Evolutionary conservation across 257 asterid genomes (phyloP).

Genomic region (Leonotis leonurus): DNA sequence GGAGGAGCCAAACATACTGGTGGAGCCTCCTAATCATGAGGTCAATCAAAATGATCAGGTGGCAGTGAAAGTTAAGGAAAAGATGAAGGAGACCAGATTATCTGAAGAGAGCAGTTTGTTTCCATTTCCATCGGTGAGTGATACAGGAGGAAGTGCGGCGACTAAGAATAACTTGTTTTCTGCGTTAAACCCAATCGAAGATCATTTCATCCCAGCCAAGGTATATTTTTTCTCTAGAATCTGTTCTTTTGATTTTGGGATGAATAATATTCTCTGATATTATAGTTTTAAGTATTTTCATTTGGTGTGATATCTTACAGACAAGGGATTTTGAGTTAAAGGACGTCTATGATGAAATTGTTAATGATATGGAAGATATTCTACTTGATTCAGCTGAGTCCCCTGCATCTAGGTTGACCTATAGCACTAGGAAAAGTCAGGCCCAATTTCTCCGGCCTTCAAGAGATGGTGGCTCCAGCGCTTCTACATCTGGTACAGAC

Average conservation of each 20-base stretch:
- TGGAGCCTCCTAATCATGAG: slow-evolving; percentile 25
- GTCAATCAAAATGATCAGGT: slow-evolving; percentile 18
- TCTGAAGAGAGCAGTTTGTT: slow-evolving; percentile 26
- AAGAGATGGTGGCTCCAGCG: slow-evolving; percentile 87
- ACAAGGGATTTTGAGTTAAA: slow-evolving; percentile 39
- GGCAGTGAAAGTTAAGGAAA: slow-evolving; percentile 29
- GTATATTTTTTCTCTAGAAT: slow-evolving; percentile 19
- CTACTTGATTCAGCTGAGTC: slow-evolving; percentile 68
- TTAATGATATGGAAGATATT: slow-evolving; percentile 93
- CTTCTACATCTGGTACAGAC: slow-evolving; percentile 80
- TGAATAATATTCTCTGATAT: neutral
- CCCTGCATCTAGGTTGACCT: slow-evolving; percentile 36
- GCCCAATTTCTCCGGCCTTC: slow-evolving; percentile 46
- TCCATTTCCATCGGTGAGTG: slow-evolving; percentile 24
- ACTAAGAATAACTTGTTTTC: slow-evolving; percentile 22
- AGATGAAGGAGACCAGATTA: slow-evolving; percentile 21
- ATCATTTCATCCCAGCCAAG: slow-evolving; percentile 52
- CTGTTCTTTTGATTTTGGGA: neutral
- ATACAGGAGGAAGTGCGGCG: slow-evolving; percentile 11
- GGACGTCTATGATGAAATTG: slow-evolving; percentile 65
- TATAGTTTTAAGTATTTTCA: neutral
- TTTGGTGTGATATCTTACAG: slow-evolving; percentile 39
- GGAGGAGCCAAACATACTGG: slow-evolving; percentile 14
- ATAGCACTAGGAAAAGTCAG: slow-evolving; percentile 33
- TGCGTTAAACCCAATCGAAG: slow-evolving; percentile 44